Evolutionary conservation across 1,284 basidiomycete species (phyloP).

Genomic region (Cystobasidium sp.): DNA sequence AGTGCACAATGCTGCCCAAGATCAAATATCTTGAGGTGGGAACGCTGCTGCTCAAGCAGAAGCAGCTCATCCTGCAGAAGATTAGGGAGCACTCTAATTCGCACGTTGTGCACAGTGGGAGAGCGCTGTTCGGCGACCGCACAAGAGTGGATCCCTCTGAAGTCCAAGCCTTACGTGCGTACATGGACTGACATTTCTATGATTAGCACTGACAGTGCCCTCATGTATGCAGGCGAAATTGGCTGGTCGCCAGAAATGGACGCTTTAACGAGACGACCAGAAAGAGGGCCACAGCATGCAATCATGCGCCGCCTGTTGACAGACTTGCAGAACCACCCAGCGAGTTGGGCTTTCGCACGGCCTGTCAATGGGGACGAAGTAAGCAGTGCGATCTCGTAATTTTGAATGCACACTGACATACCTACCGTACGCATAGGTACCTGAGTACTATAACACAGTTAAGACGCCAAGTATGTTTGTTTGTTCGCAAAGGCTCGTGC

Average conservation of each 20-base stretch:
- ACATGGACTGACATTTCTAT: background rate
- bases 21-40: constrained; percentile 87
- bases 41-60: constrained; percentile 78
- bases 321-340: constrained; percentile 78
- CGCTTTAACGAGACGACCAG: constrained; percentile 66
- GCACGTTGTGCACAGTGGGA: constrained; percentile 81
- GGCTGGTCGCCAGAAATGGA: constrained; percentile 85
- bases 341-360: constrained; percentile 82
- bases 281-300: constrained; percentile 64
- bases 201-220: no score
- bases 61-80: constrained; percentile 80
- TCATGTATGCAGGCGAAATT: constrained; percentile 30
- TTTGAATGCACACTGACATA: background rate
- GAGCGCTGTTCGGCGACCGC: constrained; percentile 75
- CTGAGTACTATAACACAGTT: constrained; percentile 73
- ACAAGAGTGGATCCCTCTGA: constrained; percentile 39
- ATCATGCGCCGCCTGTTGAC: constrained; percentile 81
- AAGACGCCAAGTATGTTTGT: constrained; percentile 30
- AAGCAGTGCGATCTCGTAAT: constrained; percentile 22
- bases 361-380: constrained; percentile 87
- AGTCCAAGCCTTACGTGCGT: constrained; percentile 23
- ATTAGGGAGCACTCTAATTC: constrained; percentile 86
- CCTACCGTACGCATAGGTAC: constrained; percentile 48
- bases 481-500: background rate
- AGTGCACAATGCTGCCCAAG: constrained; percentile 87